Base-by-base conservation (phyloP, 129 eudicot species). In the Tagetes erecta region DNA sequence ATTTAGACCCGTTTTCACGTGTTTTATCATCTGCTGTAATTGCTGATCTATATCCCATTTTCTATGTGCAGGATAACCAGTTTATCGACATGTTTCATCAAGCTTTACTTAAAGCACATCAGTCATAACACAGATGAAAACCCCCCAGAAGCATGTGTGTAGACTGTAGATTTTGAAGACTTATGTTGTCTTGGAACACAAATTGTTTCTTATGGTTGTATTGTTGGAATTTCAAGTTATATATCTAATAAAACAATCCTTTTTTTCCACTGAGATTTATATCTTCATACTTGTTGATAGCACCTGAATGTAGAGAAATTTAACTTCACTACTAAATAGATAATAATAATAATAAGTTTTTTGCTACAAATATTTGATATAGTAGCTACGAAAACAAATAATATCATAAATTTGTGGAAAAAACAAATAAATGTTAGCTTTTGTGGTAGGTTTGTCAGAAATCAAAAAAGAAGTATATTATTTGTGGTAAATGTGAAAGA, bases 31-130 rank as follows among this genome's bases (percentile, higher is more conserved):
- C 9, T 35, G 27, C 6, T 4, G 67, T 4, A 35, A 60, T 8
- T 12, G 30, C 11, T 60, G 3, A 60, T 36, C 36, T 38, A 36
- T 36, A 60, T 37, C 44, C 30, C 27, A 1, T 35, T 36, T 35
- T 41, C 4, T 14, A 34, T 81, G 41, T 37, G 79, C 89, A 89
- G 92, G 92, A 89, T 78, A 83, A 86, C 79, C 90, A 85, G 75
- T 87, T 86, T 73, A 87, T 87, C n/a, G 96, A 89, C 73, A 84
- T 87, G 96, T 69, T 89, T 49, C 74, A 82, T 83, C 86, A 85
- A 81, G 96, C 96, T 38, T 81, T 89, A 76, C 78, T 75, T 70
- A 83, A 83, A 78, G 96, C 64, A 67, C 85, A 89, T 46, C 92
- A 87, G 55, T 83, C 81, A 46, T 84, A 83, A 80, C 83, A 68